These are phyloP conservation scores for Pythium coloratum DNA, from an alignment of 352 stramenopile genomes.

Conservation along the genomic window DNA sequence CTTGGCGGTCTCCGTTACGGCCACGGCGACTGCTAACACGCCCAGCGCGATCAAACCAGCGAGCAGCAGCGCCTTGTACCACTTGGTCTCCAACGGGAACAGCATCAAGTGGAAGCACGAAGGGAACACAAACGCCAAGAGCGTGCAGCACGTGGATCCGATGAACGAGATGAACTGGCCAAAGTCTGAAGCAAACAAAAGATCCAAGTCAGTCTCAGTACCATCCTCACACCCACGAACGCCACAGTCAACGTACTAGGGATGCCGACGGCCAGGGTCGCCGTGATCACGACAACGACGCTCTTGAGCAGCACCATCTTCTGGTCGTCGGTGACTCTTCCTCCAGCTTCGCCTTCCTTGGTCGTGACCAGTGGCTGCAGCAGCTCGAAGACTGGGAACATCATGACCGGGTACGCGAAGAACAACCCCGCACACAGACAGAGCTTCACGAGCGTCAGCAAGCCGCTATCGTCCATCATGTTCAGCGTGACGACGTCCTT, in stretches of 20 bases:
- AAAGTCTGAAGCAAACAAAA: constrained; percentile 65
- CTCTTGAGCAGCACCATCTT: constrained; percentile 16
- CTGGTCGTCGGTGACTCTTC: constrained; percentile 5
- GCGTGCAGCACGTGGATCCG: constrained; percentile 86
- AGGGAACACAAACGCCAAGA: constrained; percentile 90
- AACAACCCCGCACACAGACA: constrained; percentile 88
- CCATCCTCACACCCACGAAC: no score
- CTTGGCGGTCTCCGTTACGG: not conserved
- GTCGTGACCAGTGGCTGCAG: constrained; percentile 38
- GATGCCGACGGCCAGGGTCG: constrained; percentile 73
- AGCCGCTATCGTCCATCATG: constrained; percentile 43
- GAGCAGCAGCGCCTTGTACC: constrained; percentile 16
- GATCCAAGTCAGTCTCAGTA: not conserved
- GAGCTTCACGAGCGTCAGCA: constrained; percentile 82
- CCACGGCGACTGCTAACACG: constrained; percentile 8
- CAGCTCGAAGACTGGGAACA: constrained; percentile 91
- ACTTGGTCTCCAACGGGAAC: constrained; percentile 29
- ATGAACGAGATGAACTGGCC: constrained; percentile 91
- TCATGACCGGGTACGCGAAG: constrained; percentile 93
- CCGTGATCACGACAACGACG: constrained; percentile 72
- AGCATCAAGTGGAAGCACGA: constrained; percentile 83
- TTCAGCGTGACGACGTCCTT: constrained; percentile 82
- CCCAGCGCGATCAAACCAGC: constrained; percentile 9
- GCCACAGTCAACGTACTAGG: constrained; percentile 65
- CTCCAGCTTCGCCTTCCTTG: constrained; percentile 14